Evolutionary conservation across 805 yeast species (phyloP), one percentile per base, ranked within the genome.

Genomic region (Teunomyces atbi): DNA sequence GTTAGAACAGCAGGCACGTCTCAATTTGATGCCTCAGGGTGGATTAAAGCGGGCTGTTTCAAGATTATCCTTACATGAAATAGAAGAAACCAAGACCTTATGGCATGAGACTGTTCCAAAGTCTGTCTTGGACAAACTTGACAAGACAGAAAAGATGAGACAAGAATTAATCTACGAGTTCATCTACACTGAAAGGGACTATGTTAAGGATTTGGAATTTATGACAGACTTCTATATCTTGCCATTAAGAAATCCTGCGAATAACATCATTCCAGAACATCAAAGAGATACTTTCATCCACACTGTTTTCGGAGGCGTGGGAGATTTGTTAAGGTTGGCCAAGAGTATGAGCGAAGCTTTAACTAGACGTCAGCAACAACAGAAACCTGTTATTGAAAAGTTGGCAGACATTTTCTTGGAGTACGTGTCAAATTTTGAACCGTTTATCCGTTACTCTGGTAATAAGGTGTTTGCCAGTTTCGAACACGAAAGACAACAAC

Each of bases 141-240:
- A 88, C 47, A 91, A 89, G 56, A 78, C 73, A 44, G 99, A 94
- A 62, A 84, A 88, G 57, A 89, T 89, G 70, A 79, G 98, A 52
- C 99, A 94, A 66, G 99, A 94, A 60, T 83, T 91, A 52, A 94
- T 94, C 40, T 92, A 89, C 69, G 99, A 94, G 68, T 85, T 91
- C 27, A 87, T 89, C 42, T 87, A 87, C 53, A 92, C 97, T 1
- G 98, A 94, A 69, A 80, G 97, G 48, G 96, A 94, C 54, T 94
- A 91, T 65, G 96, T 94, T 44, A 91, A 90, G 68, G 96, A 94
- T 59, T 73, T 94, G 58, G 99, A 94, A 65, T 88, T 91, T 54
- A 76, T 94, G 57, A 82, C 96, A 37, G 98, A 94, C 62, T 89
- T 86, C 54, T 94, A 96, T 82, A 91, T 94, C 64, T 81, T 89